These are phyloP conservation scores for Arctium minus DNA, from an alignment of 129 eudicot genomes.

Conservation along the genomic window DNA sequence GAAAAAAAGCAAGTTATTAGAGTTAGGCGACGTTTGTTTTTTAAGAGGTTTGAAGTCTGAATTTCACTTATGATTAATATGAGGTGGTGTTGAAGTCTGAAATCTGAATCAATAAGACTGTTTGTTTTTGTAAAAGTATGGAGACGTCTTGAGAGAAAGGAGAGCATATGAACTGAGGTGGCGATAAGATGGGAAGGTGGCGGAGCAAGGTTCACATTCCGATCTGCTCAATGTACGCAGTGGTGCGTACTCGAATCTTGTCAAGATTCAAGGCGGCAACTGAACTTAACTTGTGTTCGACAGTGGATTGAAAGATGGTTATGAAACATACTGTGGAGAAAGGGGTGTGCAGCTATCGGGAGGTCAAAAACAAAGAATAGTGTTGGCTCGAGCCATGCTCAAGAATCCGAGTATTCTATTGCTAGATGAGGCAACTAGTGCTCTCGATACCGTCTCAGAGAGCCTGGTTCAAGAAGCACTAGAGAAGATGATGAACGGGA, in stretches of 20 bases:
- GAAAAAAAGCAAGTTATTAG: conserved; percentile 10
- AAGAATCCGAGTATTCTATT: conserved; percentile 44
- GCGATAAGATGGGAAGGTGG: conserved; percentile 33
- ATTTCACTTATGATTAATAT: no score
- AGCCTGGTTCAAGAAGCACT: conserved; percentile 41
- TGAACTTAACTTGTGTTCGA: conserved; percentile 1
- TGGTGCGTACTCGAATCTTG: conserved; percentile 55
- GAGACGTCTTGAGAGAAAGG: no score
- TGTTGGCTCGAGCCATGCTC: conserved; percentile 52
- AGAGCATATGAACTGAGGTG: no score
- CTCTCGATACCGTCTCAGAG: conserved; percentile 44
- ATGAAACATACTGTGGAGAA: conserved; percentile 47
- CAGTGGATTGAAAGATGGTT: conserved; percentile 54
- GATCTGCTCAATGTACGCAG: conserved; percentile 44
- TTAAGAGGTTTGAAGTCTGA: background rate
- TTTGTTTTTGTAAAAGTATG: no score
- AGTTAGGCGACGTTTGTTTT: background rate
- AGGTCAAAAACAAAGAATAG: conserved; percentile 55
- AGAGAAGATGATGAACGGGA: conserved; percentile 40
- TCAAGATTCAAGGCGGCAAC: conserved; percentile 51
- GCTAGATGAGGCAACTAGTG: conserved; percentile 52
- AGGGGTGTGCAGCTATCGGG: conserved; percentile 50
- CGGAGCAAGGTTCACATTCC: conserved; percentile 47
- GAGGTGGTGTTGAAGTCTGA: no score
- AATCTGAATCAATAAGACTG: no score